These are phyloP conservation scores for Candida maesae DNA, from an alignment of 805 yeast genomes.

Conservation along the genomic window DNA sequence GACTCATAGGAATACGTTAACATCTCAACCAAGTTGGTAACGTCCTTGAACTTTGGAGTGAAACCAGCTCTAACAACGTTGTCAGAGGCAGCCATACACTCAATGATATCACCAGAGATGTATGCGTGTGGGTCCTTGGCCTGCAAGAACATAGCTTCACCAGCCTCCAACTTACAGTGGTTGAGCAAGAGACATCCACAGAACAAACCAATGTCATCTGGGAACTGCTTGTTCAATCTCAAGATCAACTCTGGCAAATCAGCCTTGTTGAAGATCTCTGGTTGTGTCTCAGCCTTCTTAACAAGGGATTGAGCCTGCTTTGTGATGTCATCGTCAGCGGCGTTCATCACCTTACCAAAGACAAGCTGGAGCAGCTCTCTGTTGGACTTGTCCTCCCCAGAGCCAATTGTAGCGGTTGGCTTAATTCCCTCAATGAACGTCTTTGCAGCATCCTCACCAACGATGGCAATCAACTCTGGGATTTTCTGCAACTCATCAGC, in stretches of 20 bases:
- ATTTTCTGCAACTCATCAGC: constrained; percentile 62
- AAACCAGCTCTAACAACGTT: constrained; percentile 98
- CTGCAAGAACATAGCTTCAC: constrained; percentile 94
- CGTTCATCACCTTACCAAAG: constrained; percentile 81
- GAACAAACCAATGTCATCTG: constrained; percentile 89
- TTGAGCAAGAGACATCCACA: constrained; percentile 93
- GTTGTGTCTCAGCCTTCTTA: constrained; percentile 53
- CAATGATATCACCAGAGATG: constrained; percentile 94
- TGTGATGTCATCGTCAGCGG: constrained; percentile 56
- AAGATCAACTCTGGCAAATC: constrained; percentile 69
- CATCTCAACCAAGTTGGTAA: constrained; percentile 81
- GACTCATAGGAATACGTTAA: constrained; percentile 86
- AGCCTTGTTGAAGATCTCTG: constrained; percentile 48
- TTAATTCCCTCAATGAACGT: constrained; percentile 50
- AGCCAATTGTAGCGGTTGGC: constrained; percentile 37
- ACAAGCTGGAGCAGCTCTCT: constrained; percentile 66
- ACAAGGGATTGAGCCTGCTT: constrained; percentile 63
- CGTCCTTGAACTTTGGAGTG: constrained; percentile 99
- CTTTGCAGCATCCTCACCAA: constrained; percentile 57
- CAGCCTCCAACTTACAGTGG: constrained; percentile 76
- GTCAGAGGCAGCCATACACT: constrained; percentile 99
- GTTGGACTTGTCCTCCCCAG: constrained; percentile 52
- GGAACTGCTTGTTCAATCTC: constrained; percentile 83
- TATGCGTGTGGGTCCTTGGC: constrained; percentile 99
- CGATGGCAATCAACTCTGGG: constrained; percentile 71